Conservation (phyloP, 2,329 filamentous ascomycete species). For the Apiospora koreana region DNA sequence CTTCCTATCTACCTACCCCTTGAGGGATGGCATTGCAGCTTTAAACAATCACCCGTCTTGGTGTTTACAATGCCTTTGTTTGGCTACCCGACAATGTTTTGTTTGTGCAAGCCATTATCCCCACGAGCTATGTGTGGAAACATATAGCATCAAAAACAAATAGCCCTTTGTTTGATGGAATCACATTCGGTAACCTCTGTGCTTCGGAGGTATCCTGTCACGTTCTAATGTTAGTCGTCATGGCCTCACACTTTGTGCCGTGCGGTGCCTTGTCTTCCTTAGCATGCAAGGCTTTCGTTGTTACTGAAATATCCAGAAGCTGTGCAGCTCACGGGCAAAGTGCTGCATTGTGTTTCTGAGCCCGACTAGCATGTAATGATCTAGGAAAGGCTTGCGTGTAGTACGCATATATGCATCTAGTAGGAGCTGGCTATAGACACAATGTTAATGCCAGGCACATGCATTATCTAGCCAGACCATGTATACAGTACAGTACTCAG, state of each 20-base stretch:
- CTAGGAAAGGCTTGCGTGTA: no score
- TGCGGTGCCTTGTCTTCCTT: neutral
- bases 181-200: neutral
- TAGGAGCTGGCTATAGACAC: no score
- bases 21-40: neutral
- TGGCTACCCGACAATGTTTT: neutral
- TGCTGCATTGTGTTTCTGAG: neutral
- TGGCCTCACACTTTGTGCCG: neutral
- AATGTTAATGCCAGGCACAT: no score
- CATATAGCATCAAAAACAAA: neutral
- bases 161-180: neutral
- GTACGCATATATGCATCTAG: no score
- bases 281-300: neutral
- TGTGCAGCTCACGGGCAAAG: neutral
- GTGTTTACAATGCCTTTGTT: neutral
- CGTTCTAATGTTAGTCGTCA: neutral
- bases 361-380: neutral
- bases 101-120: neutral
- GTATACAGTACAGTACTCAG: no score
- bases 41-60: neutral
- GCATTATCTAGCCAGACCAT: no score
- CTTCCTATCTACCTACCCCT: no score
- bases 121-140: no score
- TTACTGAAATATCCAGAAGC: neutral
- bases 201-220: neutral